Conservation (phyloP, 2,329 filamentous ascomycete species). For the Nemania diffusa region DNA sequence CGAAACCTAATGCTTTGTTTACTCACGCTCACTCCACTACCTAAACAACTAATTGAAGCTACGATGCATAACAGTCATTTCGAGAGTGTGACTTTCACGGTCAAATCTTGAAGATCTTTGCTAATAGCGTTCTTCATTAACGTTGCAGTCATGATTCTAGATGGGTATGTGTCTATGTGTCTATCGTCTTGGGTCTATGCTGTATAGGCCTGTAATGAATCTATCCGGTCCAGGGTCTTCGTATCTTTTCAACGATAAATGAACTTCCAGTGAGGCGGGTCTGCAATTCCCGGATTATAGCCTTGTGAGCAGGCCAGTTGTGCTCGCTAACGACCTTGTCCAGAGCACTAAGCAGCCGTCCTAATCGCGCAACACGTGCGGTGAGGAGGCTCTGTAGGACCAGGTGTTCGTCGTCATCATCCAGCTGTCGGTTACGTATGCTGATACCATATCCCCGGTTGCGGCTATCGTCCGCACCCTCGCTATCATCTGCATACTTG, state of each 20-base stretch:
- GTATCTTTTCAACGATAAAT: constrained; percentile 32
- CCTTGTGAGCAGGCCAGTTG: constrained; percentile 35
- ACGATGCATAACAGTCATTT: constrained; percentile 15
- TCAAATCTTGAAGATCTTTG: constrained; percentile 1
- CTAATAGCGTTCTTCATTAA: constrained; percentile 9
- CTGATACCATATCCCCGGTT: constrained; percentile 34
- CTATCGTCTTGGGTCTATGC: constrained; percentile 9
- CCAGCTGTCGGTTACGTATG: constrained; percentile 35
- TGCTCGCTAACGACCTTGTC: constrained; percentile 34
- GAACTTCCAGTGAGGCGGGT: constrained; percentile 23
- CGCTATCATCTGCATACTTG: constrained; percentile 14
- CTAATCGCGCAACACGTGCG: constrained; percentile 34
- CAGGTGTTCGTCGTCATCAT: constrained; percentile 37
- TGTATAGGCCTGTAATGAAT: constrained; percentile 3
- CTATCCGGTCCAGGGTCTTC: constrained; percentile 31
- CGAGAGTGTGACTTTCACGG: neutral
- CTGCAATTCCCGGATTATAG: constrained; percentile 33
- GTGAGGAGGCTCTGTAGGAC: constrained; percentile 37
- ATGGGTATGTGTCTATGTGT: neutral
- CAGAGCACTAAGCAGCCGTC: constrained; percentile 28
- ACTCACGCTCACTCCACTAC: too few species aligned
- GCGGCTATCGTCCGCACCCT: constrained; percentile 18
- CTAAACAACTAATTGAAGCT: neutral
- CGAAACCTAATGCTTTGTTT: constrained; percentile 9
- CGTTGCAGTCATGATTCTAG: constrained; percentile 3